Conservation (phyloP, 1,139 yeast genomes). For the Meyerozyma smithsonii region DNA sequence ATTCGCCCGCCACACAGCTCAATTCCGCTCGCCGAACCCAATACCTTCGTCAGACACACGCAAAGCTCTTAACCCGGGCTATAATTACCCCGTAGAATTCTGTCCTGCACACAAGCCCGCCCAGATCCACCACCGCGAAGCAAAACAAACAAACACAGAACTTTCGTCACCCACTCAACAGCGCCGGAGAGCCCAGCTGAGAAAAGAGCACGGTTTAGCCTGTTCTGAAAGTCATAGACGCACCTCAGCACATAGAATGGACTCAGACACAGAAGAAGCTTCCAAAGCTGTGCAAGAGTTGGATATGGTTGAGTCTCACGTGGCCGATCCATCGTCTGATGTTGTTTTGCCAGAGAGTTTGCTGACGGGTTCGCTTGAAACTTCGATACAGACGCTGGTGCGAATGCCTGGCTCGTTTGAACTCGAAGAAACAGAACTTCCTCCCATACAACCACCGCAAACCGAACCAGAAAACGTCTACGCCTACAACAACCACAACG, state of each 20-base stretch:
- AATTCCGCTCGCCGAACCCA: no score
- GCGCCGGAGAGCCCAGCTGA: not conserved
- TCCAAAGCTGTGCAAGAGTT: not conserved
- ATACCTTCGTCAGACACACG: no score
- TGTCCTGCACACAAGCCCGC: not conserved
- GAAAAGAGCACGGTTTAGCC: not conserved
- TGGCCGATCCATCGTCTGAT: not conserved
- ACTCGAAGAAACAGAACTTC: not conserved
- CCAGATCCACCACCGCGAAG: slow-evolving; percentile 1
- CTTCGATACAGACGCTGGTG: not conserved
- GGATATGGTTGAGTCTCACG: not conserved
- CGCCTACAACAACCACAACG: slow-evolving; percentile 34
- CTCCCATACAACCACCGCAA: not conserved
- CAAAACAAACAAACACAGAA: not conserved
- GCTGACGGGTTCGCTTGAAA: not conserved
- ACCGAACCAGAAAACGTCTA: slow-evolving; percentile 2
- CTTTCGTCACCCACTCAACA: not conserved
- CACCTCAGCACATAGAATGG: not conserved
- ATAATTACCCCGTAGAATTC: no score
- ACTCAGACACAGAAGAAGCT: not conserved
- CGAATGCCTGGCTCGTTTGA: not conserved
- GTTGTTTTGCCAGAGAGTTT: not conserved
- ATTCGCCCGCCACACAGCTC: no score
- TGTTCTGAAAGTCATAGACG: not conserved
- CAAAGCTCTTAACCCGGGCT: no score